A percentile compares a stretch with the other conserved stretches of the same genome.
These are phyloP conservation scores for Russula virescens DNA, from an alignment of 768 basidiomycete species.

Conservation along the genomic window DNA sequence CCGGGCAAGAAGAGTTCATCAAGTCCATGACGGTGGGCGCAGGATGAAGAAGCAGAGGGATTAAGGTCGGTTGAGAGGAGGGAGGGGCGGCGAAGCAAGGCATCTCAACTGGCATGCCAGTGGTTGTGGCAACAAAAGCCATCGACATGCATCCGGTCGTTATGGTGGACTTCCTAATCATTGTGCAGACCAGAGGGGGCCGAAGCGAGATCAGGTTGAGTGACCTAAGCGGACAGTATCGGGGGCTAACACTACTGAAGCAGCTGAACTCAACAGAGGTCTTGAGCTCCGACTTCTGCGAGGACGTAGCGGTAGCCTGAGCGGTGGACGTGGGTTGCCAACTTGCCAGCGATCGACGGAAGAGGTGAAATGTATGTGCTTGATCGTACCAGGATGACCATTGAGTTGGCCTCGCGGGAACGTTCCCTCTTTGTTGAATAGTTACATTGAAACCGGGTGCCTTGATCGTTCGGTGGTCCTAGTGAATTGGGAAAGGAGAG, in stretches of 20 bases:
- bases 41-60: conserved; percentile 65
- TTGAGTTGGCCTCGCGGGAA: conserved; percentile 59
- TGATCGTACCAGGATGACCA: conserved; percentile 64
- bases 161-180: conserved; percentile 34
- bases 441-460: conserved; percentile 80
- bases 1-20: conserved; percentile 61
- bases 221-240: conserved; percentile 35
- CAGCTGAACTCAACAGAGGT: conserved; percentile 63
- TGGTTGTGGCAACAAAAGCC: conserved; percentile 21
- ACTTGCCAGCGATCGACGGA: conserved; percentile 79
- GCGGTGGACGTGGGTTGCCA: conserved; percentile 47
- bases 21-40: conserved; percentile 62
- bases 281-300: conserved; percentile 61
- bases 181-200: conserved; percentile 6
- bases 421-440: conserved; percentile 80
- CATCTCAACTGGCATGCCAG: conserved; percentile 27
- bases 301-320: conserved; percentile 40
- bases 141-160: conserved; percentile 34
- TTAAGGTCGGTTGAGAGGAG: conserved; percentile 72
- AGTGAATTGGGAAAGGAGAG: neutral
- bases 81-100: conserved; percentile 61
- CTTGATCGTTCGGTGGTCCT: conserved; percentile 81
- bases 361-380: conserved; percentile 89
- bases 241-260: conserved; percentile 34
- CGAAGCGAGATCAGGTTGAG: conserved; percentile 1